These are phyloP conservation scores for Teunomyces stri DNA, from an alignment of 805 yeast genomes.

Conservation along the genomic window DNA sequence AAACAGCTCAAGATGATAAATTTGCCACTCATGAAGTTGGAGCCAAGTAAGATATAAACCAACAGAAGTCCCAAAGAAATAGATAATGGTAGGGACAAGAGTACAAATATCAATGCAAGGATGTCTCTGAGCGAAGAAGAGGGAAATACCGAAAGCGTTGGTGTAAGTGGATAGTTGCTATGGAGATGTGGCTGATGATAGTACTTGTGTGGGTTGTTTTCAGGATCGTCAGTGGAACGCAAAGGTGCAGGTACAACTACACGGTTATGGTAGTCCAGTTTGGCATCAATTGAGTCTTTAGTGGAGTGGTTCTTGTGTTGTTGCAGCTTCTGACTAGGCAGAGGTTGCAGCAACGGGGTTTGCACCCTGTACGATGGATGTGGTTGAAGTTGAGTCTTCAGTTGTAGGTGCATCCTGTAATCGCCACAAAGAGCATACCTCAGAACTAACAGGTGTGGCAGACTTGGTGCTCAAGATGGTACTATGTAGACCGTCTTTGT, in stretches of 20 bases:
- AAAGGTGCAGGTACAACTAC: background rate
- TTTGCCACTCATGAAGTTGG: constrained; percentile 14
- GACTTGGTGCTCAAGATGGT: background rate
- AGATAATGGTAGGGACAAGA: constrained; percentile 12
- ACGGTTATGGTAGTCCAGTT: background rate
- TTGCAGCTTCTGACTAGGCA: background rate
- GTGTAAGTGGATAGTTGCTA: constrained; percentile 5
- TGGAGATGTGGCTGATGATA: constrained; percentile 10
- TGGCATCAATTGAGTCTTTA: background rate
- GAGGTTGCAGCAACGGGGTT: background rate
- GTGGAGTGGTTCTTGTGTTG: background rate
- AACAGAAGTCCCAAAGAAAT: constrained; percentile 10
- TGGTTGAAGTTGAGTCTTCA: constrained; percentile 3
- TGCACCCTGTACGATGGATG: background rate
- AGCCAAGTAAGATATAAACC: constrained; percentile 11
- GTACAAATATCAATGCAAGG: constrained; percentile 12
- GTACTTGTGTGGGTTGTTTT: constrained; percentile 5
- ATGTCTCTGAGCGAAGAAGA: constrained; percentile 13
- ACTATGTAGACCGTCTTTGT: background rate
- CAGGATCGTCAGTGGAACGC: background rate
- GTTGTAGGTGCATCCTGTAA: constrained; percentile 3
- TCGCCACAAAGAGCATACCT: constrained; percentile 3
- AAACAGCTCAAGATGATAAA: constrained; percentile 7
- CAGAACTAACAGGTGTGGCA: background rate
- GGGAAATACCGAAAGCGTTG: constrained; percentile 9